A percentile compares a stretch with the other conserved stretches of the same genome.
Evolutionary conservation across 2,329 filamentous ascomycete species (phyloP).

Genomic region (Colletotrichum tropicicola): DNA sequence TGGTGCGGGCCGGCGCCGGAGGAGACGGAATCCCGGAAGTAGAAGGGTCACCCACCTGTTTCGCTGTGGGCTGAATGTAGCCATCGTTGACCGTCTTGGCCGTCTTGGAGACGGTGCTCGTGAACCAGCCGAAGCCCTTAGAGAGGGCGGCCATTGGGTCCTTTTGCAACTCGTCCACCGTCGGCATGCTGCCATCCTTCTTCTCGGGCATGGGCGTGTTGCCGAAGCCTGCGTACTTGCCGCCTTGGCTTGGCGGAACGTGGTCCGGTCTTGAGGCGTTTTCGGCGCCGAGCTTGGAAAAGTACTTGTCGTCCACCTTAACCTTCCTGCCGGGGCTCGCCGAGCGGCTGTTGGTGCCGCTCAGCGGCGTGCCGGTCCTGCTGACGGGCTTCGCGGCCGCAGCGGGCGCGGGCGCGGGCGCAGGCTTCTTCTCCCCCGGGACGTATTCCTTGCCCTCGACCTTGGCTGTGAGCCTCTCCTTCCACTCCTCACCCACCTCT

Average conservation of each 20-base stretch:
- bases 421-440: conserved; percentile 69
- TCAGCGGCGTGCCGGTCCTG: conserved; percentile 51
- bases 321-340: conserved; percentile 58
- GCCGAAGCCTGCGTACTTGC: conserved; percentile 92
- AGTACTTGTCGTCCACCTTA: conserved; percentile 86
- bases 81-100: conserved; percentile 91
- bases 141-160: conserved; percentile 89
- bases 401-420: conserved; percentile 37
- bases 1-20: conserved; percentile 12
- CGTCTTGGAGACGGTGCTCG: conserved; percentile 85
- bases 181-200: conserved; percentile 62
- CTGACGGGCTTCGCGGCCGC: conserved; percentile 46
- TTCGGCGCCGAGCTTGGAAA: conserved; percentile 82
- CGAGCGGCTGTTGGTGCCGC: conserved; percentile 48
- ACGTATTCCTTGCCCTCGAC: conserved; percentile 91
- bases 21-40: conserved; percentile 25
- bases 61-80: conserved; percentile 92
- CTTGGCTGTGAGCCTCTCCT: conserved; percentile 86
- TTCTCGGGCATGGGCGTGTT: conserved; percentile 70
- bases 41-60: conserved; percentile 68
- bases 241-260: conserved; percentile 87
- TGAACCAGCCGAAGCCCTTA: conserved; percentile 95
- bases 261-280: conserved; percentile 81
- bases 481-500: conserved; percentile 93
- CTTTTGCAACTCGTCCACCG: conserved; percentile 87